These are phyloP conservation scores for Herpetospermum pedunculosum DNA, from an alignment of 306 rosid species.

Conservation along the genomic window DNA sequence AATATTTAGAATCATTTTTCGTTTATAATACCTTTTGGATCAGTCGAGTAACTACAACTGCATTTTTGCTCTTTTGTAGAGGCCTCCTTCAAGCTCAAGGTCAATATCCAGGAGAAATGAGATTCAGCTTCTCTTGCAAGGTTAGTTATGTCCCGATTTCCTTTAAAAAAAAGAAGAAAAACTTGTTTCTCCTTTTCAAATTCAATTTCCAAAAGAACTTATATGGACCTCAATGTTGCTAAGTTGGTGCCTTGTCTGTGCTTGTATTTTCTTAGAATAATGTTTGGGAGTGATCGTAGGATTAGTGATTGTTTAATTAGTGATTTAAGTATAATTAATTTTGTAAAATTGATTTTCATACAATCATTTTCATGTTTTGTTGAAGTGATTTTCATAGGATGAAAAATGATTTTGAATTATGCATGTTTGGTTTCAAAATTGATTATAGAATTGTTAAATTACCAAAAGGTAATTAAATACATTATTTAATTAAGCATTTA, in stretches of 20 bases:
- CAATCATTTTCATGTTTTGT: too few species aligned
- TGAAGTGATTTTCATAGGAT: too few species aligned
- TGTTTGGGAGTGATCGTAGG: too few species aligned
- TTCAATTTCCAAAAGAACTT: background rate
- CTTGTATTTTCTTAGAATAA: constrained; percentile 49
- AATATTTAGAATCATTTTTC: background rate
- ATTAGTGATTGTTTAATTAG: too few species aligned
- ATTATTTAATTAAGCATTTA: too few species aligned
- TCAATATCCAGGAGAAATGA: constrained; percentile 99
- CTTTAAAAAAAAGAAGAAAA: background rate
- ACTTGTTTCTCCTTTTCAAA: background rate
- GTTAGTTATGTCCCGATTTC: constrained; percentile 23
- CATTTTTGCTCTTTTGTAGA: constrained; percentile 72
- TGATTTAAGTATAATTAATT: too few species aligned
- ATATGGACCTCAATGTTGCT: background rate
- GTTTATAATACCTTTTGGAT: constrained; percentile 6
- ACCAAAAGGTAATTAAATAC: too few species aligned
- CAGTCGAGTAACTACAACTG: constrained; percentile 44
- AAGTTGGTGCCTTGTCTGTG: constrained; percentile 6
- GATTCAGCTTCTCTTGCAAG: constrained; percentile 94
- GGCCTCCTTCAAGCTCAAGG: constrained; percentile 99
- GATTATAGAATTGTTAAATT: too few species aligned
- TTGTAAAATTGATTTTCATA: too few species aligned
- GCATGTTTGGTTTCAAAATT: too few species aligned
- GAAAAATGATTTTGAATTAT: too few species aligned